Evolutionary conservation across 768 basidiomycete genomes (phyloP).

Genomic region (Tricholoma hemisulphureum): DNA sequence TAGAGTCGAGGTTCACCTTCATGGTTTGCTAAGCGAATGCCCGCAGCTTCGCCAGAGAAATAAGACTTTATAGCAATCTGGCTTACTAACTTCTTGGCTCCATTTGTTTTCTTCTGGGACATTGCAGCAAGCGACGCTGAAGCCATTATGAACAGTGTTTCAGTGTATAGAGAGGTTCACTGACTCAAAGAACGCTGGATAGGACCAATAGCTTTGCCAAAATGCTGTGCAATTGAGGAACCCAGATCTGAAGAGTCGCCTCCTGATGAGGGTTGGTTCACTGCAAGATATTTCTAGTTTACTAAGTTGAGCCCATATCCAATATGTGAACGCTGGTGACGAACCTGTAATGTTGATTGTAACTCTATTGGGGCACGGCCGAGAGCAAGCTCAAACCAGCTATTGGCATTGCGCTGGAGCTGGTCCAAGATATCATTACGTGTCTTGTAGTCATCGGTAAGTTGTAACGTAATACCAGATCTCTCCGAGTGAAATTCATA

Average conservation of each 20-base stretch:
- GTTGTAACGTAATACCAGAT: slow-evolving; percentile 67
- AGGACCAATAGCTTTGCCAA: slow-evolving; percentile 77
- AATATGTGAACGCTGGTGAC: slow-evolving; percentile 12
- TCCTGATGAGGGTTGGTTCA: slow-evolving; percentile 66
- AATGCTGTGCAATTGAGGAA: slow-evolving; percentile 84
- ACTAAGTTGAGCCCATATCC: slow-evolving; percentile 1
- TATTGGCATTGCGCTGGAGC: slow-evolving; percentile 68
- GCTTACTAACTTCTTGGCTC: slow-evolving; percentile 75
- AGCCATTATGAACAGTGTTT: slow-evolving; percentile 1
- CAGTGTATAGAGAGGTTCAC: slow-evolving; percentile 18
- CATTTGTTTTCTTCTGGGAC: slow-evolving; percentile 72
- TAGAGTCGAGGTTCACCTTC: slow-evolving; percentile 45
- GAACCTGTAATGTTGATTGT: slow-evolving; percentile 87
- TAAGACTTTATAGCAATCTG: slow-evolving; percentile 92
- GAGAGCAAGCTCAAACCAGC: slow-evolving; percentile 86
- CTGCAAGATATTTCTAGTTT: slow-evolving; percentile 80
- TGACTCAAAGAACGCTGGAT: slow-evolving; percentile 73
- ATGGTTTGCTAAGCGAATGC: slow-evolving; percentile 67
- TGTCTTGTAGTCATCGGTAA: slow-evolving; percentile 83
- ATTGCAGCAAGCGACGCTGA: slow-evolving; percentile 55
- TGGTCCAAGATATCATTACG: slow-evolving; percentile 82
- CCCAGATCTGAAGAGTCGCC: slow-evolving; percentile 85
- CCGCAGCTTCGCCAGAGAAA: slow-evolving; percentile 83
- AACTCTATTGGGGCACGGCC: slow-evolving; percentile 89
- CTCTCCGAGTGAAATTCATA: slow-evolving; percentile 82